Conservation (phyloP, 352 stramenopile genomes). For the Thalassiosira allenii region DNA sequence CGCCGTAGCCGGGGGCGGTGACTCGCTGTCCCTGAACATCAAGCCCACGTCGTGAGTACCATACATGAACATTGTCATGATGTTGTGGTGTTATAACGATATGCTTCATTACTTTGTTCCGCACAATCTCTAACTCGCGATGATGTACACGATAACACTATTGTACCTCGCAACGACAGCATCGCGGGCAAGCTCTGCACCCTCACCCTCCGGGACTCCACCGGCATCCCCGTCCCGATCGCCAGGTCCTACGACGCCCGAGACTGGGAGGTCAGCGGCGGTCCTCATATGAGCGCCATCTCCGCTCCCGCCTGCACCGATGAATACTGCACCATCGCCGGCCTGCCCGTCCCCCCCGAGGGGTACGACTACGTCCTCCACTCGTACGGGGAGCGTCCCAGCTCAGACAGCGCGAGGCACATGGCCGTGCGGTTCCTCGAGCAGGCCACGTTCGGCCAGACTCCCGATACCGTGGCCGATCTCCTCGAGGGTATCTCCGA, state of each 20-base stretch:
- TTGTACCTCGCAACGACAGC: neutral
- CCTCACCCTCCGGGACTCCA: constrained; percentile 8
- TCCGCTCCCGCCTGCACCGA: neutral
- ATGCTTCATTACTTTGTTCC: neutral
- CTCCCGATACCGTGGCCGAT: constrained; percentile 4
- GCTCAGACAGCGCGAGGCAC: neutral
- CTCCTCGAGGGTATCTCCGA: neutral
- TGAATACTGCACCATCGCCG: neutral
- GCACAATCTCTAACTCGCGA: neutral
- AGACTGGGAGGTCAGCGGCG: constrained; percentile 49
- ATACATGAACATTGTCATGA: neutral
- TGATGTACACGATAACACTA: too few species aligned
- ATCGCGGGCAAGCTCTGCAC: neutral
- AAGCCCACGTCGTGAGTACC: neutral
- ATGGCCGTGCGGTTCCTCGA: constrained; percentile 58
- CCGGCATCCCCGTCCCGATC: constrained; percentile 35
- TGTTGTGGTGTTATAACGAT: neutral
- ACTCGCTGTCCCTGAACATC: neutral
- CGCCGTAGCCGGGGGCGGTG: too few species aligned
- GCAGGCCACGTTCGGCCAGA: constrained; percentile 61
- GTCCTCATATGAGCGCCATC: neutral
- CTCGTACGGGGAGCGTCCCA: constrained; percentile 3
- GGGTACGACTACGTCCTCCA: constrained; percentile 11
- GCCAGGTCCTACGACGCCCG: constrained; percentile 50
- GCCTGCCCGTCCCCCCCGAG: neutral